Evolutionary conservation across 371 early-diverging fungal species (phyloP).

Genomic region (Mucor irregularis): DNA sequence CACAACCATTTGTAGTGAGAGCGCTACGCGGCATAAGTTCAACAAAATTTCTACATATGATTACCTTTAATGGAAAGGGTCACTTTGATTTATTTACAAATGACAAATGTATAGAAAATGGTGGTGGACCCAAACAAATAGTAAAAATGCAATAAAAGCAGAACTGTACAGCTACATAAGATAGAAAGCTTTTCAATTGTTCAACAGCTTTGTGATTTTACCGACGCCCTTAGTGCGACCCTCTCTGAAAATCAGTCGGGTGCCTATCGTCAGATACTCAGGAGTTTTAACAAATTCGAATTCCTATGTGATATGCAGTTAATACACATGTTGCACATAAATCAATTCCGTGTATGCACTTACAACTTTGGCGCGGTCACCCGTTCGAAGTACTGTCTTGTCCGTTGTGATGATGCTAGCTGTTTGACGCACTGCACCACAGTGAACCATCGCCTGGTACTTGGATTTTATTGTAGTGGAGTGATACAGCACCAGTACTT

Average conservation of each 20-base stretch:
- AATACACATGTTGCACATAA: not conserved
- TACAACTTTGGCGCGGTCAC: slow-evolving; percentile 83
- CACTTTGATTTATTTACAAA: too few relatives aligned
- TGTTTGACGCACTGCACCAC: slow-evolving; percentile 88
- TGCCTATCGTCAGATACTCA: slow-evolving; percentile 79
- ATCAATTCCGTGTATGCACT: slow-evolving; percentile 18
- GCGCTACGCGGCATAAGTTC: too few relatives aligned
- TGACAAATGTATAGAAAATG: too few relatives aligned
- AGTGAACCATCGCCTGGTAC: slow-evolving; percentile 95
- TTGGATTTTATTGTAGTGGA: slow-evolving; percentile 85
- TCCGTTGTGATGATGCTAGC: slow-evolving; percentile 82
- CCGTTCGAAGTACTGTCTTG: slow-evolving; percentile 76
- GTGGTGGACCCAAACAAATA: too few relatives aligned
- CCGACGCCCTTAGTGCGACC: slow-evolving; percentile 94
- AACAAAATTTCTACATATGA: too few relatives aligned
- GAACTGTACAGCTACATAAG: too few relatives aligned
- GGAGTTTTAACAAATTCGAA: slow-evolving; percentile 84
- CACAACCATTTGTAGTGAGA: too few relatives aligned
- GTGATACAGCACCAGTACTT: slow-evolving; percentile 87
- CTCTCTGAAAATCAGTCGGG: slow-evolving; percentile 81
- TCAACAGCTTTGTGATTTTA: slow-evolving; percentile 64
- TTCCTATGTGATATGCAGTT: slow-evolving; percentile 22
- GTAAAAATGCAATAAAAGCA: too few relatives aligned
- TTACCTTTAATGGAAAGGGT: too few relatives aligned
- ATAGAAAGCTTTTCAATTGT: too few relatives aligned